phyloP scores from a whole-genome alignment of 495 filamentous ascomycete species.

The Neurospora intermedia region DNA sequence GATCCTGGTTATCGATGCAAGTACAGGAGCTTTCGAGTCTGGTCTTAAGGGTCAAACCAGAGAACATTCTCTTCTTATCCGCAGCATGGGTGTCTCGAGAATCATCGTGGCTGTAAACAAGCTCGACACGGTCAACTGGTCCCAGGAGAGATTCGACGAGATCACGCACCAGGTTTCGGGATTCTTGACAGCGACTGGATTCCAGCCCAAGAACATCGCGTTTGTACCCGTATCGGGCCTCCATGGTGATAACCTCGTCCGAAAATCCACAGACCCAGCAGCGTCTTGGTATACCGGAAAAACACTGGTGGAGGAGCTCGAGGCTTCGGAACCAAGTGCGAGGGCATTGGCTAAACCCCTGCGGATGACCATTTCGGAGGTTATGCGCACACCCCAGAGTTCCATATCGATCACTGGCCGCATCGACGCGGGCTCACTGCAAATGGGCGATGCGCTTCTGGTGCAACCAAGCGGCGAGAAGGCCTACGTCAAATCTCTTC shows the following conservation, averaged over 20 bases:
- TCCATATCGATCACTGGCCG: slow-evolving; percentile 78
- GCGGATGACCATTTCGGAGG: slow-evolving; percentile 70
- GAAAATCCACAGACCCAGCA: slow-evolving; percentile 43
- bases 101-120: slow-evolving; percentile 92
- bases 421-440: slow-evolving; percentile 72
- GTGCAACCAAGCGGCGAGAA: slow-evolving; percentile 72
- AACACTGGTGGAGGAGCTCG: slow-evolving; percentile 73
- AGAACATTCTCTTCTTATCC: slow-evolving; percentile 81
- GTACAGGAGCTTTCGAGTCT: slow-evolving; percentile 80
- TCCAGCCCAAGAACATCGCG: slow-evolving; percentile 63
- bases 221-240: slow-evolving; percentile 88
- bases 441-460: slow-evolving; percentile 70
- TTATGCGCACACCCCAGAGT: slow-evolving; percentile 56
- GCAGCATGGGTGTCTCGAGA: slow-evolving; percentile 83
- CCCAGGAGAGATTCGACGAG: slow-evolving; percentile 66
- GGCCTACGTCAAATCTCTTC: slow-evolving; percentile 65
- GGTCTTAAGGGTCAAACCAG: slow-evolving; percentile 90
- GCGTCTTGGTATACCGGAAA: slow-evolving; percentile 68
- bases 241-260: slow-evolving; percentile 73
- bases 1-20: slow-evolving; percentile 84
- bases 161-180: slow-evolving; percentile 74
- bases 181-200: slow-evolving; percentile 74
- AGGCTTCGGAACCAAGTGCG: slow-evolving; percentile 60
- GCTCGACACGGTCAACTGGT: slow-evolving; percentile 78
- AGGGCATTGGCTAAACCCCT: slow-evolving; percentile 70